A percentile compares a stretch with the other conserved stretches of the same genome.
Evolutionary conservation across 148 eudicot species (phyloP).

Genomic region (Gaultheria prostrata): DNA sequence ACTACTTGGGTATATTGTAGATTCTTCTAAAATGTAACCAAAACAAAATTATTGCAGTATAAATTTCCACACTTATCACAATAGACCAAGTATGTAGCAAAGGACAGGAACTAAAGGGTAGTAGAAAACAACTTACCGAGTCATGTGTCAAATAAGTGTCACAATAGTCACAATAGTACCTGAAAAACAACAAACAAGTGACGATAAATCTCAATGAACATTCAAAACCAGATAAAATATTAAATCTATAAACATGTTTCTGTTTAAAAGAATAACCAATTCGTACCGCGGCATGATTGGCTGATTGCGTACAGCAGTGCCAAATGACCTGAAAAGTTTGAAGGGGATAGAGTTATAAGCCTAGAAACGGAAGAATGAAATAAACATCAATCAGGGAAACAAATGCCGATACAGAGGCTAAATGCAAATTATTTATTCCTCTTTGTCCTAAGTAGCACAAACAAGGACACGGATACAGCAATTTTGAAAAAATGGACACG

Average conservation of each 20-base stretch:
- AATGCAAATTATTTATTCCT: not conserved
- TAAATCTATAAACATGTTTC: not conserved
- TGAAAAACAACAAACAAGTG: conserved; percentile 27
- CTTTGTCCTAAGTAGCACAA: not conserved
- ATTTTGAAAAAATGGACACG: no score
- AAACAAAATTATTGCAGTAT: not conserved
- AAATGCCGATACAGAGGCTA: not conserved
- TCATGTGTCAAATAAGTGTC: conserved; percentile 96
- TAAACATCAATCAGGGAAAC: not conserved
- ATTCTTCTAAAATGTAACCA: not conserved
- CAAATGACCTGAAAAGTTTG: not conserved
- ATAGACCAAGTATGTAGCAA: not conserved
- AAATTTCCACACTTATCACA: not conserved
- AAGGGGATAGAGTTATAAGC: not conserved
- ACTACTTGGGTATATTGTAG: not conserved
- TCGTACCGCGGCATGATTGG: conserved; percentile 21
- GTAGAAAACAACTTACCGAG: conserved; percentile 49
- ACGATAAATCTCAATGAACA: not conserved
- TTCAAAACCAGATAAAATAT: not conserved
- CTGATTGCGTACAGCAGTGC: not conserved
- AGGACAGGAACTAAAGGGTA: not conserved
- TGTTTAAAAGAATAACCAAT: not conserved
- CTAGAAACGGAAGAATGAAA: not conserved
- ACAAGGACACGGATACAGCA: no score
- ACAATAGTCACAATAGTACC: conserved; percentile 95